Base-by-base conservation (phyloP, 805 yeast genomes). In the Millerozyma acaciae region DNA sequence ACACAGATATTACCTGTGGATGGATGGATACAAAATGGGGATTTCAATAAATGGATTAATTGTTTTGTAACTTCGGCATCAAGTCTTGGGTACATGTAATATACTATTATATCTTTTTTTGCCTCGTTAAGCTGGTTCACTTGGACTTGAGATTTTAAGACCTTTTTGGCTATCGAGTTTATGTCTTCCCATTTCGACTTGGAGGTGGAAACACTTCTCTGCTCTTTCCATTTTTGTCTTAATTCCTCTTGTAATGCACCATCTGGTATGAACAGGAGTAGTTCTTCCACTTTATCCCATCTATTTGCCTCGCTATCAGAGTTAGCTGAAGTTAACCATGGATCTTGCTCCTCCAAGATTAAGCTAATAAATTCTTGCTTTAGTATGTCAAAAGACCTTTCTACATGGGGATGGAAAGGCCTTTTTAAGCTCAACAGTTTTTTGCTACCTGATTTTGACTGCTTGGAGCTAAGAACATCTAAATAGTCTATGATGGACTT, bases 11-110 rank as follows among this genome's bases (percentile, higher is more conserved):
- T 83, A 6, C 96, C 96, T 0, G 98, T 93, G 2, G 87, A 80
- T 2, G 98, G 98, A 57, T 93, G 98, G 26, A 93, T 80, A 65
- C 97, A 90, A 56, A 93, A 93, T 12, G 98, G 98, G 1, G 97
- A 84, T 55, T 93, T 93, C 48, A 93, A 73, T 60, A 93, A 78
- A 66, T 93, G 98, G 61, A 80, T 86, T 50, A 89, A 70, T 55
- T 84, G 93, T 45, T 81, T 75, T 6, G 97, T 84, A 21, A 93
- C 98, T 57, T 89, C 95, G 30, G 84, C 79, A 74, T 93, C 98
- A 40, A 93, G 69, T 49, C 96, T 74, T 26, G 98, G 98, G 57
- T 90, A 90, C 65, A 87, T 61, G 39, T 84, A 81, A 40, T 78
- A 80, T 23, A 93, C 59, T 15, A 90, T 79, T 37, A 87, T 70